Conservation (phyloP, 306 rosid species). For the Coriaria nepalensis region DNA sequence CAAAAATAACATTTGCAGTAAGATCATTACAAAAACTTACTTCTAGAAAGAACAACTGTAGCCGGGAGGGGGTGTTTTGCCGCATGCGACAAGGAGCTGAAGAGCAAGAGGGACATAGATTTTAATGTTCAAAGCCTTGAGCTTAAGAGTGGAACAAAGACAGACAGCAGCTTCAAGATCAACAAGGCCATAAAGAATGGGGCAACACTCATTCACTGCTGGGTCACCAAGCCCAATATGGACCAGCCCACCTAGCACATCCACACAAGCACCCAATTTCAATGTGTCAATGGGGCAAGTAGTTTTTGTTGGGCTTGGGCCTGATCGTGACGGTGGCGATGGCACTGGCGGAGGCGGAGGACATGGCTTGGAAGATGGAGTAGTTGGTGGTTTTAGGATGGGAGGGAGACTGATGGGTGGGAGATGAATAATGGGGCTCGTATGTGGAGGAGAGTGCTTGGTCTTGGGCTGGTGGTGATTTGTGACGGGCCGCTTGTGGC, state of each 20-base stretch:
- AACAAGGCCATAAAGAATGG: constrained; percentile 57
- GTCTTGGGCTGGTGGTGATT: constrained; percentile 20
- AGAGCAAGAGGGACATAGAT: constrained; percentile 74
- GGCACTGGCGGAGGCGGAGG: no score
- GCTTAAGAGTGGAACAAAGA: constrained; percentile 79
- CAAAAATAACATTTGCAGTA: no score
- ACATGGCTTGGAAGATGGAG: no score
- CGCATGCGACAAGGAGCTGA: constrained; percentile 85
- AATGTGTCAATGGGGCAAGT: constrained; percentile 82
- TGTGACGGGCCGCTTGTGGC: no score
- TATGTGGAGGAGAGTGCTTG: constrained; percentile 22
- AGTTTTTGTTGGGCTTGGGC: constrained; percentile 8
- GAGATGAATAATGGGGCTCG: constrained; percentile 14
- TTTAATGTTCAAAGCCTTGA: constrained; percentile 78
- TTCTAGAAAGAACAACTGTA: constrained; percentile 78
- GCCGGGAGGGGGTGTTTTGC: constrained; percentile 90
- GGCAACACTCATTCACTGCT: constrained; percentile 61
- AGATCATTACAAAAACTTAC: no score
- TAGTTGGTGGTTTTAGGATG: constrained; percentile 8
- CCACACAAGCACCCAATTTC: constrained; percentile 75
- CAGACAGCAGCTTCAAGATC: constrained; percentile 77
- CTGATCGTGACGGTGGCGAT: no score
- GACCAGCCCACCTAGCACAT: constrained; percentile 61
- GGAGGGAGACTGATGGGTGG: constrained; percentile 22
- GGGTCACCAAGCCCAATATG: constrained; percentile 83